A percentile compares a stretch with the other conserved stretches of the same genome.
These are phyloP conservation scores for Delonix regia DNA, from an alignment of 306 rosid species.

Conservation along the genomic window DNA sequence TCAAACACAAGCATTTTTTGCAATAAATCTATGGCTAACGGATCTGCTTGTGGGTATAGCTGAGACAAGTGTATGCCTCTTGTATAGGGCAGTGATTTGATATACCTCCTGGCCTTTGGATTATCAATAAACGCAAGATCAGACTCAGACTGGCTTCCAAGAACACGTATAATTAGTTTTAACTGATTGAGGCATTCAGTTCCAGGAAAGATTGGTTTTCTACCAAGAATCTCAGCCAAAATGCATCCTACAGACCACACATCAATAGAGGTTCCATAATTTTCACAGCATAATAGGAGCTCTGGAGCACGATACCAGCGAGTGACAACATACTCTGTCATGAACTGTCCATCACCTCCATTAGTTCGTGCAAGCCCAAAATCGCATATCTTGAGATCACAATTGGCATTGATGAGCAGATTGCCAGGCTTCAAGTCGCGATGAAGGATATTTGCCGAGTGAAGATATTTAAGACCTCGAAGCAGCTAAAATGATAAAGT, in stretches of 20 bases:
- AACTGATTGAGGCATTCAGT: conserved; percentile 80
- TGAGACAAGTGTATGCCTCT: conserved; percentile 60
- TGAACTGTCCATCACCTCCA: conserved; percentile 62
- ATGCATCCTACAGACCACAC: conserved; percentile 96
- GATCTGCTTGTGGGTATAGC: conserved; percentile 76
- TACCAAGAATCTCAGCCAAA: conserved; percentile 89
- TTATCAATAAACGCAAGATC: conserved; percentile 69
- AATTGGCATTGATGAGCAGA: conserved; percentile 78
- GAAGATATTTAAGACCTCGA: conserved; percentile 84
- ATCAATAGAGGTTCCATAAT: conserved; percentile 88
- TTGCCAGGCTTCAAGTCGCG: conserved; percentile 91
- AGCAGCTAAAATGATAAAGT: conserved; percentile 59
- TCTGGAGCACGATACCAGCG: conserved; percentile 98
- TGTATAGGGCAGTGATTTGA: conserved; percentile 62
- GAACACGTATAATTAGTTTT: conserved; percentile 68
- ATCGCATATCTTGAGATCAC: conserved; percentile 85
- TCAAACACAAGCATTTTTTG: conserved; percentile 83
- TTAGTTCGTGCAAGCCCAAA: conserved; percentile 85
- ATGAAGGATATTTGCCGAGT: conserved; percentile 86
- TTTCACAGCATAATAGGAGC: conserved; percentile 76
- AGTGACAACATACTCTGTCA: conserved; percentile 94
- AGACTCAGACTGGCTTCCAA: conserved; percentile 70
- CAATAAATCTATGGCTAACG: conserved; percentile 78
- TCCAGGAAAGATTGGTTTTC: conserved; percentile 86
- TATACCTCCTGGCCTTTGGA: conserved; percentile 63